Conservation (phyloP, 371 early-diverging fungal species). For the Blakeslea trispora region DNA sequence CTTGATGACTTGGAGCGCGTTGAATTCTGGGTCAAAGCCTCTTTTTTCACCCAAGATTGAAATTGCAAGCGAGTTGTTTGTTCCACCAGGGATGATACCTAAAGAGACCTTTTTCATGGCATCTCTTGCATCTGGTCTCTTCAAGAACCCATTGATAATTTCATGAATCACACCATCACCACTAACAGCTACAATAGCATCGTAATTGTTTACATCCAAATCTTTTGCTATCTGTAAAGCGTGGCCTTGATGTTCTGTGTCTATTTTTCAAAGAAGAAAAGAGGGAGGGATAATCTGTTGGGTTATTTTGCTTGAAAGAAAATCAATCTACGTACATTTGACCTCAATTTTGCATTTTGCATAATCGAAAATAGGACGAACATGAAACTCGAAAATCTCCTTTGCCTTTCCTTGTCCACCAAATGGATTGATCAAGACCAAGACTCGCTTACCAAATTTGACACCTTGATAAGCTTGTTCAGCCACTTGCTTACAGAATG, state of each 20-base stretch:
- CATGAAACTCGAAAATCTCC: constrained; percentile 56
- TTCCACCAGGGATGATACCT: constrained; percentile 69
- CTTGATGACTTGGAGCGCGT: constrained; percentile 60
- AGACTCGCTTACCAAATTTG: constrained; percentile 41
- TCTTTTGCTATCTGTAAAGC: constrained; percentile 66
- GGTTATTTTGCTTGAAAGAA: no score
- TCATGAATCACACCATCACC: constrained; percentile 87
- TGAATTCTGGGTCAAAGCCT: constrained; percentile 51
- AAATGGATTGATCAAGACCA: constrained; percentile 75
- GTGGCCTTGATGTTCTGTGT: constrained; percentile 65
- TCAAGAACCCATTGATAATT: constrained; percentile 72
- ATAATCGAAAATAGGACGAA: constrained; percentile 66
- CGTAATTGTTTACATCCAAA: constrained; percentile 56
- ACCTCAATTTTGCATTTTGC: constrained; percentile 63
- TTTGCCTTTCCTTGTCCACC: constrained; percentile 72
- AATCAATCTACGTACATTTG: constrained; percentile 43
- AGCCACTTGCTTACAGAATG: constrained; percentile 33
- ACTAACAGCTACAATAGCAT: constrained; percentile 67
- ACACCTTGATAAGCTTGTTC: constrained; percentile 37
- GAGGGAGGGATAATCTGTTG: neutral
- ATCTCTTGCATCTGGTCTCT: constrained; percentile 60
- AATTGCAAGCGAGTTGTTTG: constrained; percentile 59
- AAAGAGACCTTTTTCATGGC: constrained; percentile 60
- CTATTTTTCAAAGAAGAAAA: constrained; percentile 28
- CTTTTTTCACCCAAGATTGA: constrained; percentile 56